A percentile compares a stretch with the other conserved stretches of the same genome.
phyloP scores from a whole-genome alignment of 305 asterid species.

The Fraxinus ornus region DNA sequence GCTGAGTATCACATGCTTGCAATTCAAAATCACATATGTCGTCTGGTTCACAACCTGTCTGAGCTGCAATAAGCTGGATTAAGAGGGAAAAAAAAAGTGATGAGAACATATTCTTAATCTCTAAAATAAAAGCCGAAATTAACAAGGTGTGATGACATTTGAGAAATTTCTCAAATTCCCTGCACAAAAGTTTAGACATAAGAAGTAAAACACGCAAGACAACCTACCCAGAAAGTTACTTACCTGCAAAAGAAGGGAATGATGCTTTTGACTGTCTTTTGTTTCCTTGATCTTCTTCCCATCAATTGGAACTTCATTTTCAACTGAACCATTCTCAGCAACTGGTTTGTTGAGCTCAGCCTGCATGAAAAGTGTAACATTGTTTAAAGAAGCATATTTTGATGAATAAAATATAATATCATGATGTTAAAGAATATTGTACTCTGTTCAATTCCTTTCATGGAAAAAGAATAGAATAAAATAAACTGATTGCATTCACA shows the following conservation, averaged over 20 bases:
- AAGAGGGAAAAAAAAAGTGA: constrained; percentile 9
- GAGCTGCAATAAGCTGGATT: constrained; percentile 56
- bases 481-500: neutral
- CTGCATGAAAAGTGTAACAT: constrained; percentile 35
- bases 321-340: constrained; percentile 45
- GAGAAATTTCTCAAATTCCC: constrained; percentile 5
- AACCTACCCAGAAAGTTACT: neutral
- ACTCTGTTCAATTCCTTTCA: neutral
- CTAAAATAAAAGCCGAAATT: constrained; percentile 3
- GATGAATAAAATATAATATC: neutral
- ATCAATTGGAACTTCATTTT: constrained; percentile 37
- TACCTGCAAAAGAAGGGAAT: constrained; percentile 84
- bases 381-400: constrained; percentile 12
- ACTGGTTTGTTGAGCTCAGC: constrained; percentile 74
- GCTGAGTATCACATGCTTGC: constrained; percentile 95
- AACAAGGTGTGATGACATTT: neutral
- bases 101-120: constrained; percentile 12
- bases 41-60: constrained; percentile 71
- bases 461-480: neutral
- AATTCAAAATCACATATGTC: constrained; percentile 91
- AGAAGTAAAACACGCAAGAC: constrained; percentile 2
- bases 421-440: neutral
- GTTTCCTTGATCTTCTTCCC: constrained; percentile 39
- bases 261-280: constrained; percentile 52
- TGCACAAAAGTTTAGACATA: neutral